phyloP scores from a whole-genome alignment of 2,329 filamentous ascomycete genomes.

The Huntiella abstrusa region DNA sequence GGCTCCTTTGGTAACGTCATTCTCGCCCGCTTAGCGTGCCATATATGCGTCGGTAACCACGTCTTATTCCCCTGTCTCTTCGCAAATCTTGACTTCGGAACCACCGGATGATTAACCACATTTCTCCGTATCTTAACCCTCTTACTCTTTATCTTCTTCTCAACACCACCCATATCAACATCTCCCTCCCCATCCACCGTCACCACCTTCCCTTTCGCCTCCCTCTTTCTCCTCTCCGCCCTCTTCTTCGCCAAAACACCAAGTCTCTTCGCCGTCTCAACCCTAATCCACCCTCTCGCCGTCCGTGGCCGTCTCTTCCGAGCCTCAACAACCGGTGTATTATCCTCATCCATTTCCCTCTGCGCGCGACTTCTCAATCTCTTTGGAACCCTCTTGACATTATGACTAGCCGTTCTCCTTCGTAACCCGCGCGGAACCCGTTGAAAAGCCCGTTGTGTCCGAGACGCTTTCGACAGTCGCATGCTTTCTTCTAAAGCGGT shows the following conservation, averaged over 20 bases:
- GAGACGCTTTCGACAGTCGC: conserved; percentile 44
- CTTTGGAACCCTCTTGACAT: conserved; percentile 74
- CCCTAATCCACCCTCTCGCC: conserved; percentile 41
- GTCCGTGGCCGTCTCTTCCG: conserved; percentile 42
- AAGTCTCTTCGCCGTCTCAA: conserved; percentile 57
- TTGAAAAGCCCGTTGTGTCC: conserved; percentile 65
- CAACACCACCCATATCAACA: not conserved
- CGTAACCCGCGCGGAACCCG: conserved; percentile 70
- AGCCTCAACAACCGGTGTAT: conserved; percentile 61
- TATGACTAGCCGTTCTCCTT: conserved; percentile 81
- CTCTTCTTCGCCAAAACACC: conserved; percentile 41
- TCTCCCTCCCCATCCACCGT: conserved; percentile 12
- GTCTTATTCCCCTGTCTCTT: conserved; percentile 78
- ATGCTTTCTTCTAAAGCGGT: conserved; percentile 68
- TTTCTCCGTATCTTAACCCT: conserved; percentile 54
- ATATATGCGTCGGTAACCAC: conserved; percentile 88
- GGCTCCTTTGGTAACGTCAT: conserved; percentile 67
- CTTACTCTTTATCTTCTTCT: not conserved
- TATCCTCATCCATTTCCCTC: conserved; percentile 68
- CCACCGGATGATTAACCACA: conserved; percentile 39
- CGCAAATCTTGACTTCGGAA: conserved; percentile 48
- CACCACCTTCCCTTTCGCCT: conserved; percentile 18
- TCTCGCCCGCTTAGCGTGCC: conserved; percentile 76
- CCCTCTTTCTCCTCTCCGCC: conserved; percentile 23
- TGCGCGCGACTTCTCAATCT: conserved; percentile 51